A percentile compares a stretch with the other conserved stretches of the same genome.
phyloP scores from a whole-genome alignment of 2,329 filamentous ascomycete genomes.

The Microcyclosporella mali region DNA sequence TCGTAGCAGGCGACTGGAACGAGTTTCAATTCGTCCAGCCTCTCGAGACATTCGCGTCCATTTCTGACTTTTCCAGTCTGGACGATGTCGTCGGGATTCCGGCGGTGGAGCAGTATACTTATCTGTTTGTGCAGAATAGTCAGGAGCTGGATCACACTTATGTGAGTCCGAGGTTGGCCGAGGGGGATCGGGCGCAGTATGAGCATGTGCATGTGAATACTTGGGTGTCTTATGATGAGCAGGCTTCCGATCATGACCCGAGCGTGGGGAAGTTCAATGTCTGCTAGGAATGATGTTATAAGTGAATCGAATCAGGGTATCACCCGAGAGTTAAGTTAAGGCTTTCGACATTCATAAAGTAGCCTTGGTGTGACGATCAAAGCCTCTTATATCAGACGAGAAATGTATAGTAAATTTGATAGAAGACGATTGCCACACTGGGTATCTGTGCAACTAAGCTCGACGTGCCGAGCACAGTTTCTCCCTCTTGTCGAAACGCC shows the following conservation, averaged over 20 bases:
- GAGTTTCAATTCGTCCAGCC: constrained; percentile 62
- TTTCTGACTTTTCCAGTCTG: constrained; percentile 55
- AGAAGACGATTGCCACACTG: no score
- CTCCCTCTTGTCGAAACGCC: no score
- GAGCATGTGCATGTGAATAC: constrained; percentile 68
- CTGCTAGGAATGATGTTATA: constrained; percentile 40
- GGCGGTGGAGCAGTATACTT: constrained; percentile 60
- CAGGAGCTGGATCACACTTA: constrained; percentile 67
- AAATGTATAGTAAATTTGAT: no score
- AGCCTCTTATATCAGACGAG: no score
- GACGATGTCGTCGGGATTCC: constrained; percentile 53
- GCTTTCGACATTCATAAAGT: no score
- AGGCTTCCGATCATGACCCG: constrained; percentile 64
- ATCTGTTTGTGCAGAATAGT: constrained; percentile 63
- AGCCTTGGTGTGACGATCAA: no score
- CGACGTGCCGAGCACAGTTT: no score
- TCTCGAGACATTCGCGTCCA: constrained; percentile 47
- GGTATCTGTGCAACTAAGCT: no score
- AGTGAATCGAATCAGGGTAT: no score
- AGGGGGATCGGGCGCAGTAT: constrained; percentile 38
- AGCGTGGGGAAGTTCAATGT: constrained; percentile 58
- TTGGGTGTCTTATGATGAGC: constrained; percentile 53
- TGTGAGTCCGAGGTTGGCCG: constrained; percentile 50
- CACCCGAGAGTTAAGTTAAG: no score
- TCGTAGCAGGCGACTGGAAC: constrained; percentile 65